Evolutionary conservation across 306 rosid species (phyloP).

Genomic region (Quercus berberidifolia): DNA sequence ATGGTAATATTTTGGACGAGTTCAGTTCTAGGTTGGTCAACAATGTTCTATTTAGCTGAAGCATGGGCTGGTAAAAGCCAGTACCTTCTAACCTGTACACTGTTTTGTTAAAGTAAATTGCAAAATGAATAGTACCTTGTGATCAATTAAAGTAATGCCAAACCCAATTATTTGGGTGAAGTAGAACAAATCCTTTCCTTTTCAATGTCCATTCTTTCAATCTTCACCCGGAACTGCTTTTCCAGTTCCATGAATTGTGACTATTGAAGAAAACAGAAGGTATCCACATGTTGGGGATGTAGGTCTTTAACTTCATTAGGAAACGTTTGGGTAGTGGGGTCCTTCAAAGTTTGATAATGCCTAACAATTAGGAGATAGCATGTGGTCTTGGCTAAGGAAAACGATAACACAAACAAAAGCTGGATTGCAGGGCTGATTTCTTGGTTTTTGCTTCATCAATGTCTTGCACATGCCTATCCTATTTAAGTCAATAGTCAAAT

Average conservation of each 20-base stretch:
- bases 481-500: background rate
- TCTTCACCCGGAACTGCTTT: background rate
- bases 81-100: too few relatives aligned
- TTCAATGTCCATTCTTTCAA: background rate
- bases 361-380: background rate
- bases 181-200: background rate
- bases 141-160: background rate
- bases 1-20: background rate
- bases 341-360: background rate
- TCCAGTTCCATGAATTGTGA: background rate
- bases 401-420: background rate
- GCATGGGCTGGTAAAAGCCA: background rate
- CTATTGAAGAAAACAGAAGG: constrained; percentile 7
- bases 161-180: background rate
- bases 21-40: background rate
- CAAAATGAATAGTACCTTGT: background rate
- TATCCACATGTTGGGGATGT: background rate
- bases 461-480: background rate
- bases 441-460: background rate
- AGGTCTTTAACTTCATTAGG: background rate
- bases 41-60: background rate
- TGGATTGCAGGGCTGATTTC: background rate
- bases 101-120: background rate
- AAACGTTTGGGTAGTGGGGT: background rate
- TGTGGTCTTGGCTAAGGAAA: constrained; percentile 9